These are phyloP conservation scores for Trichosporon ovoides DNA, from an alignment of 1,284 basidiomycete genomes.

Conservation along the genomic window DNA sequence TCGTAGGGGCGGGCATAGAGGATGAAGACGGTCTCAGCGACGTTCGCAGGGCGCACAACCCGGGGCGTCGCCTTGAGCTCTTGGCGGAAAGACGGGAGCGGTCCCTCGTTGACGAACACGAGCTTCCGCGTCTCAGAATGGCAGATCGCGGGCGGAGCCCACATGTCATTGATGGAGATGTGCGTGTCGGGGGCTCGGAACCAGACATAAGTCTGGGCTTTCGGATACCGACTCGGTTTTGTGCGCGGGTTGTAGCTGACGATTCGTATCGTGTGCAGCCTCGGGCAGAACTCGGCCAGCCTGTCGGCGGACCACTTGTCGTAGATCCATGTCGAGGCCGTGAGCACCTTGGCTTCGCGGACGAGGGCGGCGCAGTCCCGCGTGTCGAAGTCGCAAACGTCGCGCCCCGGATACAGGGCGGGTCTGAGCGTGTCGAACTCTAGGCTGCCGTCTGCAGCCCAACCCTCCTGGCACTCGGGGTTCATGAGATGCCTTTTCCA, in stretches of 20 bases:
- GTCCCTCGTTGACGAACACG: background rate
- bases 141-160: background rate
- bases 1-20: background rate
- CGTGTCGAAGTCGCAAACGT: background rate
- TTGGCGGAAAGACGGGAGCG: background rate
- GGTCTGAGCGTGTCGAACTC: background rate
- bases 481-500: too few species aligned
- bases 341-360: background rate
- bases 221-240: background rate
- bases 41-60: background rate
- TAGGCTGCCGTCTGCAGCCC: too few species aligned
- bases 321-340: background rate
- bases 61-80: background rate
- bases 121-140: background rate
- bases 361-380: background rate
- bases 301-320: background rate
- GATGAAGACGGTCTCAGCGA: background rate
- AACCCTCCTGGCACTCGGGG: too few species aligned
- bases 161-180: background rate
- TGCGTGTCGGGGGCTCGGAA: background rate
- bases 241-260: background rate
- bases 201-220: conserved; percentile 1
- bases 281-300: background rate
- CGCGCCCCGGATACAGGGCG: background rate
- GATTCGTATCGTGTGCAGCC: background rate